Percentiles rank a stretch among this genome's conserved stretches.
Conservation (phyloP, 2,329 filamentous ascomycete genomes). For the Pseudocercospora ulei region DNA sequence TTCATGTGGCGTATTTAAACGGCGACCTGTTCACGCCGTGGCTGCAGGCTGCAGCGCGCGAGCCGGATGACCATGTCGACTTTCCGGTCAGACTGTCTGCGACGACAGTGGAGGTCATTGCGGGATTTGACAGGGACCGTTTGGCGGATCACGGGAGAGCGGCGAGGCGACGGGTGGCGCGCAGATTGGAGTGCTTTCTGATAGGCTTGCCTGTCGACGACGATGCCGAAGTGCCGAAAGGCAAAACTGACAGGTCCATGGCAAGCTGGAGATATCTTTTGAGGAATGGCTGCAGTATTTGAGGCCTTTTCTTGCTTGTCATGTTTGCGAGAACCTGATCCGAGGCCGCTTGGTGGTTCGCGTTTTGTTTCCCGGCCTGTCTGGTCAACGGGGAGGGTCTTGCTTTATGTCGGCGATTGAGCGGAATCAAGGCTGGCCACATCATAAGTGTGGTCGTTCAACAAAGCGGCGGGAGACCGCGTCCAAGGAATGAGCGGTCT, state of each 20-base stretch:
- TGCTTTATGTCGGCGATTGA: too few relatives aligned
- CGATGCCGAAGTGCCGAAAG: neutral
- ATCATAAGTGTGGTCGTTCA: too few relatives aligned
- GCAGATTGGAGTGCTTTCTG: slow-evolving; percentile 2
- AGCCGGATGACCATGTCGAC: neutral
- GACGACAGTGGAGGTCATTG: neutral
- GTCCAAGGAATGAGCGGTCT: too few relatives aligned
- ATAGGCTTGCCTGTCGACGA: neutral
- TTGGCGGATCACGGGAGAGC: neutral
- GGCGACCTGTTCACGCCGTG: slow-evolving; percentile 5
- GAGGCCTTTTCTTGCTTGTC: neutral
- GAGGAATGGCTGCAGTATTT: slow-evolving; percentile 6
- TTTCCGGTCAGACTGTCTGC: slow-evolving; percentile 4
- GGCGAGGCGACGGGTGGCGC: neutral
- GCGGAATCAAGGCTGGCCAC: too few relatives aligned
- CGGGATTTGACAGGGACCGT: slow-evolving; percentile 4
- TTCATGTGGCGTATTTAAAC: neutral
- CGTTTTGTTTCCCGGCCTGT: too few relatives aligned
- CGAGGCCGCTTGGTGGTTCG: too few relatives aligned
- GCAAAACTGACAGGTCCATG: slow-evolving; percentile 1
- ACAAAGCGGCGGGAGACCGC: too few relatives aligned
- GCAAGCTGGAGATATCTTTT: slow-evolving; percentile 4
- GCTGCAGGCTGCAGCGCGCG: neutral
- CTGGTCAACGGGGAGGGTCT: too few relatives aligned
- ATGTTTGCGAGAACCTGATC: too few relatives aligned